A percentile compares a stretch with the other conserved stretches of the same genome.
Evolutionary conservation across 2,329 filamentous ascomycete genomes (phyloP).

Genomic region (Epichloe sibirici): DNA sequence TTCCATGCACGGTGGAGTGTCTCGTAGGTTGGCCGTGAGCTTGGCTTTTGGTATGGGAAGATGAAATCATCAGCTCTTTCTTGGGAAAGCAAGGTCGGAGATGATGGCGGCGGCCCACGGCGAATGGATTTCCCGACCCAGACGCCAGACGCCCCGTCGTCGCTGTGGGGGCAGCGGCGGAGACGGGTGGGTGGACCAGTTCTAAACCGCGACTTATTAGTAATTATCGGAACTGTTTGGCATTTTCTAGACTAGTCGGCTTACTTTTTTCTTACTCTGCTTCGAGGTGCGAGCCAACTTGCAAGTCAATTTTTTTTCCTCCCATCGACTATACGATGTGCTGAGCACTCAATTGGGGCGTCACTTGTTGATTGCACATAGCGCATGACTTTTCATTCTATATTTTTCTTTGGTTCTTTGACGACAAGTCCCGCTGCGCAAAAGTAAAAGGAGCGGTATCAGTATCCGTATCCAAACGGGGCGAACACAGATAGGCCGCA

Average conservation of each 20-base stretch:
- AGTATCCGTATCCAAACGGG: too few species aligned
- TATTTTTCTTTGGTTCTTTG: background rate
- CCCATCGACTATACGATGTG: background rate
- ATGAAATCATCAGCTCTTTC: slow-evolving; percentile 8
- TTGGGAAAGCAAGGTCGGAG: slow-evolving; percentile 11
- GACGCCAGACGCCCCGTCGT: slow-evolving; percentile 16
- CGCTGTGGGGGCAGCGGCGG: background rate
- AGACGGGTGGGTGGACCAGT: background rate
- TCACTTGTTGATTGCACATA: background rate
- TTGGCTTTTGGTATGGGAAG: background rate
- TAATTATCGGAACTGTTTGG: slow-evolving; percentile 4
- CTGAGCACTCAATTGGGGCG: background rate
- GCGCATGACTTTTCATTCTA: background rate
- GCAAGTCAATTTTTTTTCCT: background rate
- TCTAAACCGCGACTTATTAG: slow-evolving; percentile 4
- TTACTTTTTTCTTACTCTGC: slow-evolving; percentile 4
- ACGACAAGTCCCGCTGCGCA: too few species aligned
- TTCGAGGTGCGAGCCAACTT: background rate
- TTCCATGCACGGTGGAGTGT: background rate
- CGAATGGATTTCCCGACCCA: slow-evolving; percentile 22
- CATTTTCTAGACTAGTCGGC: slow-evolving; percentile 10
- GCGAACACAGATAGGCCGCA: too few species aligned
- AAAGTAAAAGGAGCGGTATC: too few species aligned
- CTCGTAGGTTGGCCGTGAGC: background rate
- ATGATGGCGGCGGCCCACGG: slow-evolving; percentile 13